These are phyloP conservation scores for Piper betle DNA, from an alignment of 164 flowering plant species.

Conservation along the genomic window DNA sequence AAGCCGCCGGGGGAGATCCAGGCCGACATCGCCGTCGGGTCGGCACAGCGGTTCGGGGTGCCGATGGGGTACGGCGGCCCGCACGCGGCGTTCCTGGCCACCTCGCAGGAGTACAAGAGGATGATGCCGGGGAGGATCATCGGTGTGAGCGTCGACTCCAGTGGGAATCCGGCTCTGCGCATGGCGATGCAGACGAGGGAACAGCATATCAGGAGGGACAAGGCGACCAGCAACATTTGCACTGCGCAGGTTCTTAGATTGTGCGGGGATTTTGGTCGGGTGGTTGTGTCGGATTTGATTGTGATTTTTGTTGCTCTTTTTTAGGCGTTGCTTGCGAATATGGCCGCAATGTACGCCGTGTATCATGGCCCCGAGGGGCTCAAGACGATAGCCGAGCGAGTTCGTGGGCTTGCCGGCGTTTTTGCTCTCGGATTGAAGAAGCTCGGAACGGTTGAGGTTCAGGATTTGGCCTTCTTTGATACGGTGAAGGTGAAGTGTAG, in stretches of 20 bases:
- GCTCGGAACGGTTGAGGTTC: slow-evolving; percentile 74
- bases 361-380: slow-evolving; percentile 98
- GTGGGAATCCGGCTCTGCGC: slow-evolving; percentile 85
- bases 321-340: slow-evolving; percentile 94
- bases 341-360: slow-evolving; percentile 99
- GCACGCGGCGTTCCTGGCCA: slow-evolving; percentile 94
- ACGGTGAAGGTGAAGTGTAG: slow-evolving; percentile 80
- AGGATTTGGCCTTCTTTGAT: slow-evolving; percentile 84
- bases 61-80: slow-evolving; percentile 99
- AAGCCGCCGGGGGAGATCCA: slow-evolving; percentile 96
- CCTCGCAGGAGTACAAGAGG: slow-evolving; percentile 95
- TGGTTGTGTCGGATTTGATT: background rate
- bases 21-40: slow-evolving; percentile 85
- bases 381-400: slow-evolving; percentile 69
- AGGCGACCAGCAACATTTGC: slow-evolving; percentile 99
- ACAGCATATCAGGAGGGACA: slow-evolving; percentile 95
- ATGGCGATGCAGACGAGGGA: slow-evolving; percentile 99
- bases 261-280: background rate
- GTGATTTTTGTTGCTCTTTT: slow-evolving; percentile 7
- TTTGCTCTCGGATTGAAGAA: slow-evolving; percentile 76
- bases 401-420: slow-evolving; percentile 86
- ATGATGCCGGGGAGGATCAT: slow-evolving; percentile 99
- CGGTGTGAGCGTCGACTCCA: slow-evolving; percentile 90
- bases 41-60: slow-evolving; percentile 96
- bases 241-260: slow-evolving; percentile 66